Conservation (phyloP, 2,329 filamentous ascomycete species). For the Ceratocystis destructans region DNA sequence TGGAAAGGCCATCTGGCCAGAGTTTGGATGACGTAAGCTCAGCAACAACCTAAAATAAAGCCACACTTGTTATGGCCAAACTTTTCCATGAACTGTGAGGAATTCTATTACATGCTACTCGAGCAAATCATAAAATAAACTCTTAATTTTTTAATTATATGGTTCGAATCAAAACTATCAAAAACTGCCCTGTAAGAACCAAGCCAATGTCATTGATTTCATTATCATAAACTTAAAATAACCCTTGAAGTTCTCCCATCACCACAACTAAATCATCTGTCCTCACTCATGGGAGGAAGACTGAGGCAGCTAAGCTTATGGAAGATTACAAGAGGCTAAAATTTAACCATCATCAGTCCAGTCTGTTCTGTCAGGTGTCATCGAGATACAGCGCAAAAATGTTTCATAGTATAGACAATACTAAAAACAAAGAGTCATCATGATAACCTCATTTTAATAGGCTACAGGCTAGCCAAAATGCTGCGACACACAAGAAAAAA, state of each 20-base stretch:
- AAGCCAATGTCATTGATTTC: conserved; percentile 17
- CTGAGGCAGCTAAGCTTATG: neutral
- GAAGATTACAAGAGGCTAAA: neutral
- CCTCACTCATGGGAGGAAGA: neutral
- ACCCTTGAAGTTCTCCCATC: conserved; percentile 13
- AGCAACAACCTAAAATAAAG: neutral
- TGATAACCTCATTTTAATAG: neutral
- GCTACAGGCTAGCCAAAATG: neutral
- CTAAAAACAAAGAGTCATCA: neutral
- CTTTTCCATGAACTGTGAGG: neutral
- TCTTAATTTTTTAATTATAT: conserved; percentile 17
- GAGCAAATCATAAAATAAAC: conserved; percentile 3
- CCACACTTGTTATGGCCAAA: too few species aligned
- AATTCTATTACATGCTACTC: conserved; percentile 9
- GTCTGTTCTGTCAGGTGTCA: neutral
- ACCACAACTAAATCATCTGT: neutral
- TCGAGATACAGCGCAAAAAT: neutral
- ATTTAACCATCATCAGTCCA: neutral
- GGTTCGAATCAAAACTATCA: conserved; percentile 11
- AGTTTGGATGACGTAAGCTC: conserved; percentile 2
- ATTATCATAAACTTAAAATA: conserved; percentile 18
- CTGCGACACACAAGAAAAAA: conserved; percentile 1
- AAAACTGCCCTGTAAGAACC: conserved; percentile 8
- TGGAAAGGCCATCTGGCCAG: conserved; percentile 10
- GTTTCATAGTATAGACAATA: neutral